Base-by-base conservation (phyloP, 2,329 filamentous ascomycete species). In the Penicillium olsonii region DNA sequence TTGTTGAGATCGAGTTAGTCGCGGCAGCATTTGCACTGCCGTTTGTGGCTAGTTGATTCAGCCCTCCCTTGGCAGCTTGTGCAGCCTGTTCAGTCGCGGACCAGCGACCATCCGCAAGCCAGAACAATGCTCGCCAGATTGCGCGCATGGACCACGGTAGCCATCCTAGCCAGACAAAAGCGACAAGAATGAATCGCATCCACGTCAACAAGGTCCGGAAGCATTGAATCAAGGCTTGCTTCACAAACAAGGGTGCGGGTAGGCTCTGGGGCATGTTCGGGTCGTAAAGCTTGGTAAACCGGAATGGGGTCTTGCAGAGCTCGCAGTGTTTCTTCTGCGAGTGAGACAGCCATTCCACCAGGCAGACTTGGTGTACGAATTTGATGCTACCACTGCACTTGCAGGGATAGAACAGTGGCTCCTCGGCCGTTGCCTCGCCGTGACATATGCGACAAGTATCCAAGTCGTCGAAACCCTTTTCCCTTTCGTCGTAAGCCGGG, bases 271-370 rank as follows among this genome's bases (percentile, higher is more conserved):
- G 95, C 94, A 99, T 99, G 66, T 92, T 83, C 4, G 91, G 90
- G 54, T 92, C 86, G 75, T 99, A 99, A 33, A 99, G 83, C 73
- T 99, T 99, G 45, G 94, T 99, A 77, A 99, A 99, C 53, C 91
- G 88, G 68, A 97, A 99, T 0, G 92, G 87, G 2, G 94, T 99
- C 77, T 99, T 99, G 84, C 94, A 99, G 29, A 99, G 85, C 76
- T 99, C 94, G 79, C 95, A 99, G 77, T 99, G 89, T 72, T 97
- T 97, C 82, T 99, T 99, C 70, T 99, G 92, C 2, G 94, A 97
- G 72, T 99, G 95, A 42, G 91, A 92, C 18, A 99, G 80, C 94
- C 94, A 99, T 73, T 97, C 92, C 87, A 99, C 96, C 72, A 99
- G 76, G 70, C 94, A 99, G 69, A 95, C 89, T 73, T 99, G 94